phyloP scores from a whole-genome alignment of 441 rosid species.

The Melianthus villosus region DNA sequence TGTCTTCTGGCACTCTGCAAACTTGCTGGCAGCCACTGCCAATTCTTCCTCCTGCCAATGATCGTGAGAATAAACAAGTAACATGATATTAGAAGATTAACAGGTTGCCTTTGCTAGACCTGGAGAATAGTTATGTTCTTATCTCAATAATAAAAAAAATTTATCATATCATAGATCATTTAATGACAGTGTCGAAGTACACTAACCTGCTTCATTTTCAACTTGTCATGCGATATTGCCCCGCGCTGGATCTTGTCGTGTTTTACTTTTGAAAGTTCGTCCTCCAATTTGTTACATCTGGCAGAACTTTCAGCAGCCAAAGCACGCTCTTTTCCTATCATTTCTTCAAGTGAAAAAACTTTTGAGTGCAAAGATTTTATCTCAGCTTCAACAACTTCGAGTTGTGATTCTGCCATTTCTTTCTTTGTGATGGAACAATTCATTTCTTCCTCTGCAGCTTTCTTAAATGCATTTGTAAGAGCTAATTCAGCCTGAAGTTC shows the following conservation, averaged over 20 bases:
- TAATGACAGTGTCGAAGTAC: neutral
- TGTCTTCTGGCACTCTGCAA: conserved; percentile 4
- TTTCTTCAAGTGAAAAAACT: conserved; percentile 32
- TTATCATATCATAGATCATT: neutral
- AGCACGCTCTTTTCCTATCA: conserved; percentile 26
- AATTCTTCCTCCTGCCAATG: conserved; percentile 3
- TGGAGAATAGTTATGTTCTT: neutral
- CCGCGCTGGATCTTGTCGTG: conserved; percentile 22
- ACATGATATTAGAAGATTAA: neutral
- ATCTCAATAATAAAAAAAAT: neutral
- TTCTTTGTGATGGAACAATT: conserved; percentile 25
- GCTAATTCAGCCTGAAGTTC: conserved; percentile 35
- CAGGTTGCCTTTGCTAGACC: neutral
- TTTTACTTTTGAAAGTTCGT: conserved; percentile 37
- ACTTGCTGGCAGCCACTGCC: neutral
- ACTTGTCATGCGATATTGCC: conserved; percentile 22
- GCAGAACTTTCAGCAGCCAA: conserved; percentile 26
- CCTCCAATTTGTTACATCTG: conserved; percentile 32
- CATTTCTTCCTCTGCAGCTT: conserved; percentile 37
- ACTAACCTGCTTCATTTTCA: conserved; percentile 54
- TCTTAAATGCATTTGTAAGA: conserved; percentile 30
- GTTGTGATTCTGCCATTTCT: conserved; percentile 37
- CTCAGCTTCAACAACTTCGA: conserved; percentile 37
- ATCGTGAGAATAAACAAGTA: no score
- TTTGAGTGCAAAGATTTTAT: conserved; percentile 27